A percentile compares a stretch with the other conserved stretches of the same genome.
Evolutionary conservation across 169 alveolate genomes (phyloP).

Genomic region (Fabrea salina): DNA sequence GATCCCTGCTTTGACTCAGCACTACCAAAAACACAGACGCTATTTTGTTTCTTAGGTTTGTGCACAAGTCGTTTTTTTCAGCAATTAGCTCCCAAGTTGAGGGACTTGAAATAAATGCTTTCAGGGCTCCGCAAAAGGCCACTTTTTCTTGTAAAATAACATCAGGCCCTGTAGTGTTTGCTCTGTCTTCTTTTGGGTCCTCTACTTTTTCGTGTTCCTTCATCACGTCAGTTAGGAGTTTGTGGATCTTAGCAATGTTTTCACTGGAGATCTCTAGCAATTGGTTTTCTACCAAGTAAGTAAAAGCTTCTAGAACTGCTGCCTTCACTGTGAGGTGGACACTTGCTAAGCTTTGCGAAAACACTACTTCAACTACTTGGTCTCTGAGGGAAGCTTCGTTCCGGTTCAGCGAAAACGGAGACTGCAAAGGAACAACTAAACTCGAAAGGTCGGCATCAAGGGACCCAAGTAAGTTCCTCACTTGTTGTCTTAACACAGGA

Average conservation of each 20-base stretch:
- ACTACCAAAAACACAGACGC: conserved; percentile 21
- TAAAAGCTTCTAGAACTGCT: conserved; percentile 11
- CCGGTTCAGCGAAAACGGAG: background rate
- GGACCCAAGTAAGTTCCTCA: background rate
- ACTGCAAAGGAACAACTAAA: background rate
- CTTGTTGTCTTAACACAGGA: background rate
- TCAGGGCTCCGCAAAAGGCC: conserved; percentile 12
- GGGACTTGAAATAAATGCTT: background rate
- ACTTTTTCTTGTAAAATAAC: background rate
- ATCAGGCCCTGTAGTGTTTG: background rate
- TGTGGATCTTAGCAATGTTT: background rate
- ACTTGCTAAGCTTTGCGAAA: background rate
- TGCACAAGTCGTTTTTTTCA: background rate
- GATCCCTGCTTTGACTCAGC: background rate
- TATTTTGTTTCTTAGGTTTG: conserved; percentile 3
- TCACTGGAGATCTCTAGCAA: background rate
- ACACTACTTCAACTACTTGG: conserved; percentile 14
- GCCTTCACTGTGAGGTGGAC: background rate
- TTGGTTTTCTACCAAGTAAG: background rate
- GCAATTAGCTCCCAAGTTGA: conserved; percentile 9
- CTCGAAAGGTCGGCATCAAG: background rate
- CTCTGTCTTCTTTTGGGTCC: background rate
- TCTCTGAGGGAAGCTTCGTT: background rate
- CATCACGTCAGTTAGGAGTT: background rate
- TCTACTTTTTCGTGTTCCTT: background rate